A percentile compares a stretch with the other conserved stretches of the same genome.
These are phyloP conservation scores for Backusella mclennaniae DNA, from an alignment of 192 early-diverging fungal genomes.

Conservation along the genomic window DNA sequence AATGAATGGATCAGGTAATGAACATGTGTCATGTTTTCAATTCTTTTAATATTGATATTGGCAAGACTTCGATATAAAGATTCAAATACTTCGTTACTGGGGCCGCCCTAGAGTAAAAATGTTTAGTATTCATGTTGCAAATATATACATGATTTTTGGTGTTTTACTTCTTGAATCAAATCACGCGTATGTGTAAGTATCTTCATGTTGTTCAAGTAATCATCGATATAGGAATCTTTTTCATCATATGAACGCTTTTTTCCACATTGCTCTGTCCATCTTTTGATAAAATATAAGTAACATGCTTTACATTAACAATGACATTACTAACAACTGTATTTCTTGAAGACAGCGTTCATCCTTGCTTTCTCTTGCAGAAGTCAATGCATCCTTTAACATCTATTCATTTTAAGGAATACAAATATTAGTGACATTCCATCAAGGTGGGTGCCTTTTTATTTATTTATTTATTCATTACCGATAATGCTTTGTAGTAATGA, in stretches of 20 bases:
- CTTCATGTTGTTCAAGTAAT: neutral
- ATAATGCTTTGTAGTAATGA: conserved; percentile 5
- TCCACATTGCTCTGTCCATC: conserved; percentile 3
- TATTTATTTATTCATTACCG: neutral
- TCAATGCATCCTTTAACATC: conserved; percentile 1
- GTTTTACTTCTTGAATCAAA: neutral
- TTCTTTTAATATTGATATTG: conserved; percentile 9
- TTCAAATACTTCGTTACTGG: conserved; percentile 2
- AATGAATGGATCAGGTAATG: neutral
- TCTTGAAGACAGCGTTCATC: conserved; percentile 8
- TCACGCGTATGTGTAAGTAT: neutral
- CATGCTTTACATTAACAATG: too few species aligned
- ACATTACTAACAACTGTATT: neutral
- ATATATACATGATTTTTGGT: neutral
- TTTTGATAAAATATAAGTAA: neutral
- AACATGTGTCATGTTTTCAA: conserved; percentile 3
- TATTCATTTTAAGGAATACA: neutral
- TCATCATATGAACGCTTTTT: neutral
- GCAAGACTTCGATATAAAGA: neutral
- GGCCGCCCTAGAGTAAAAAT: neutral
- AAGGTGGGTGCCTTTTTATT: neutral
- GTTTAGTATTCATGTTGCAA: neutral
- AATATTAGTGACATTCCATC: neutral
- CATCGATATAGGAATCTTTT: neutral
- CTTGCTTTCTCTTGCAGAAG: neutral